Evolutionary conservation across 768 basidiomycete genomes (phyloP), one percentile per base, ranked within the genome.

Genomic region (Termitomyces sp.): DNA sequence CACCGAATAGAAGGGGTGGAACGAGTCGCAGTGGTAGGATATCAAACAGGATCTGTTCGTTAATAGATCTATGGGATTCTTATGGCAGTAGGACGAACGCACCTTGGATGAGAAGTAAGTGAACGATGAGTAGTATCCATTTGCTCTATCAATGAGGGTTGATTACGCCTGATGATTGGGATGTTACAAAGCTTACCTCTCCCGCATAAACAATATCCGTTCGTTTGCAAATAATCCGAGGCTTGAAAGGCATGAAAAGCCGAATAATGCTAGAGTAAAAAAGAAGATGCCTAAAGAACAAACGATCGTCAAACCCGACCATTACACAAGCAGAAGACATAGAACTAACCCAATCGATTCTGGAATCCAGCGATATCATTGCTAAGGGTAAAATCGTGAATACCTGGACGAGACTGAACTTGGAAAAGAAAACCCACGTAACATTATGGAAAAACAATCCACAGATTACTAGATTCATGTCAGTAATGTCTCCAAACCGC

Each of bases 281-380:
- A 99, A 95, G 84, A 98, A 98, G 55, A 98, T 82, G 9, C 95
- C 92, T 84, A 72, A 13, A 47, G 5, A 3, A 47, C 20, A 4
- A 14, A 36, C 20, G 6, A 47, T 23, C 44, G n/a, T n/a, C 23
- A 26, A 51, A 36, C 10, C 33, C 12, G 33, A 50, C 48, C 1
- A 62, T 32, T 10, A 20, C 9, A 13, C 36, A 57, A 28, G 10
- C 5, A 16, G 20, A 33, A 12, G 44, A 55, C 5, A 49, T 48
- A 50, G 5, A 13, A 65, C 76, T n/a, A 63, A 86, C 91, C 93
- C 60, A 95, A 79, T 63, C 94, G 82, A 68, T 96, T 95, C 79
- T 98, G 96, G 85, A 99, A 97, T 5, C 96, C 96, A 6, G 91
- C 87, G 52, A 98, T 98, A 73, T 98, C 95, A 68, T 95, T 89